Base-by-base conservation (phyloP, 2,329 filamentous ascomycete species). In the Penicillium psychrosexuale region DNA sequence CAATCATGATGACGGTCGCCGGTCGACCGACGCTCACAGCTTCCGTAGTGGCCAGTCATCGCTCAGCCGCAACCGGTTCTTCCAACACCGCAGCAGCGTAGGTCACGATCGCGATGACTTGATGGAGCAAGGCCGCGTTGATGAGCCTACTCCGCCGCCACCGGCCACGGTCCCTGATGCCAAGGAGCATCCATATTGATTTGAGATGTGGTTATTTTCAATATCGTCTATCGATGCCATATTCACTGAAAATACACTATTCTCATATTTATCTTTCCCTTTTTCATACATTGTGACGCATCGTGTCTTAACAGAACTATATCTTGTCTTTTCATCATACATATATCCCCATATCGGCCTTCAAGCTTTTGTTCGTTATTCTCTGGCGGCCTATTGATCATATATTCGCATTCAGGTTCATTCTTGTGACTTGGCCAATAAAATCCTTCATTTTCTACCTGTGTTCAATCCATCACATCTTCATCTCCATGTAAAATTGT, bases 11-110 rank as follows among this genome's bases (percentile, higher is more conserved):
- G 59, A 62, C 15, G 62, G 55, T 45, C 68, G 67, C 22, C 62
- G 56, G 24, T 71, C 69, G 8, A 65, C 59, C n/a, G 69, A 71
- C 8, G 67, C 68, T 5, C 55, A 61, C 43, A 64, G 66, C 55
- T 61, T 63, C 62, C 68, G 61, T 56, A 76, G 62, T 60, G 65
- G 67, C 30, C 66, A 60, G 19, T 72, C 55, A 52, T 67, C 77
- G 5, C 73, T 74, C 6, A 82, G 84, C 54, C 79, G 81, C 7
- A 86, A 85, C 59, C 79, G 84, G 3, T 87, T 88, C 73, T 84
- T 88, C 69, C 74, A 78, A 34, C 79, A 83, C n/a, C 70, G 70
- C 51, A 71, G 65, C 27, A 66, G 60, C 46, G 52, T 61, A 48
- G 62, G 59, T 46, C 63, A 59, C 9, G 65, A 66, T 33, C 63